These are phyloP conservation scores for Globisporangium carolinianum DNA, from an alignment of 352 stramenopile genomes.

Conservation along the genomic window DNA sequence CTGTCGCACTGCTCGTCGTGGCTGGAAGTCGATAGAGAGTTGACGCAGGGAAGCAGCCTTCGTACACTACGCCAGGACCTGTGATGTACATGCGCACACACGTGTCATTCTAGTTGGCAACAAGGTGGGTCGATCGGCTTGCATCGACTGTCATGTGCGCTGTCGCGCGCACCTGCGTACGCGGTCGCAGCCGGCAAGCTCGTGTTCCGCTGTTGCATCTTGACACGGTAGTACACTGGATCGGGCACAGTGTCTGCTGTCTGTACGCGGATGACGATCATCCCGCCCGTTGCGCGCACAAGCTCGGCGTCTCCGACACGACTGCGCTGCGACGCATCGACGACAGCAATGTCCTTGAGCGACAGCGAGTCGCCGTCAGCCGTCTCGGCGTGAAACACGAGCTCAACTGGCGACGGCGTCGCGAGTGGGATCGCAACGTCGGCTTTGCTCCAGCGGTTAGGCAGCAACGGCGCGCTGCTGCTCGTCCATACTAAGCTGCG, in stretches of 20 bases:
- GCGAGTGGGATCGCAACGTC: slow-evolving; percentile 13
- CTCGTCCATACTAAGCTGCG: slow-evolving; percentile 28
- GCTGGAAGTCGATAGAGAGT: slow-evolving; percentile 18
- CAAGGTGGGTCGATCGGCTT: too few species aligned
- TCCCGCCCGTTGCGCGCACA: slow-evolving; percentile 32
- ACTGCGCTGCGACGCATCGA: slow-evolving; percentile 7
- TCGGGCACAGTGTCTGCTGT: slow-evolving; percentile 2
- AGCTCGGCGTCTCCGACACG: slow-evolving; percentile 17
- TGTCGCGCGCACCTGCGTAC: slow-evolving; percentile 27
- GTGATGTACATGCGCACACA: slow-evolving; percentile 1
- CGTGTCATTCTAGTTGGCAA: not conserved
- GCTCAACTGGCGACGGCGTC: slow-evolving; percentile 16
- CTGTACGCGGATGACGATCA: slow-evolving; percentile 22
- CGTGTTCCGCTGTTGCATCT: slow-evolving; percentile 13
- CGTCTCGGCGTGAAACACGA: slow-evolving; percentile 27
- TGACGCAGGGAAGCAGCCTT: slow-evolving; percentile 22
- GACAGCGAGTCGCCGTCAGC: slow-evolving; percentile 24
- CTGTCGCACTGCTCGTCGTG: not conserved
- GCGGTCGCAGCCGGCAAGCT: slow-evolving; percentile 5
- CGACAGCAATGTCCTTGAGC: slow-evolving; percentile 27
- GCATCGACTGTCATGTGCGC: too few species aligned
- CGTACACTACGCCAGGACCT: slow-evolving; percentile 27
- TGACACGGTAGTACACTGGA: slow-evolving; percentile 26
- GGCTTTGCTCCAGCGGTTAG: slow-evolving; percentile 25
- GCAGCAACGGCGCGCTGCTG: slow-evolving; percentile 12